Conservation (phyloP, 1,139 yeast genomes). For the Blastobotrys persicus region DNA sequence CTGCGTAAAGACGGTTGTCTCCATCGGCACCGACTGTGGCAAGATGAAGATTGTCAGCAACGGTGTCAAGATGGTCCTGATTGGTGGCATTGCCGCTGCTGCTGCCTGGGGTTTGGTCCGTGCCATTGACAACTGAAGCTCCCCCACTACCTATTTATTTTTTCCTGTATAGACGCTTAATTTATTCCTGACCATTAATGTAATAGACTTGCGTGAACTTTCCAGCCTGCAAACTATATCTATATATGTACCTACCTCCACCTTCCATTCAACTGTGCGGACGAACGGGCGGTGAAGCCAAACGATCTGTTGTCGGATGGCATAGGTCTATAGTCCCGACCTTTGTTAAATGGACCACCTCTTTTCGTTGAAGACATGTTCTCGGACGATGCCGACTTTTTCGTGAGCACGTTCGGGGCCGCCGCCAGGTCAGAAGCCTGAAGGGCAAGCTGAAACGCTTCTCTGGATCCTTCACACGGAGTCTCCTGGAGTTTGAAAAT, state of each 20-base stretch:
- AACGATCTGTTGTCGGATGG: no score
- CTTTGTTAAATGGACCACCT: no score
- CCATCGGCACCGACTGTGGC: slow-evolving; percentile 78
- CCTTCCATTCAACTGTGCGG: no score
- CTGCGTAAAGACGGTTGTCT: slow-evolving; percentile 73
- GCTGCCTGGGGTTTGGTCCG: slow-evolving; percentile 94
- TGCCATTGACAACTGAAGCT: slow-evolving; percentile 50
- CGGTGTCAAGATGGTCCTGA: slow-evolving; percentile 87
- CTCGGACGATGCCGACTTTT: no score
- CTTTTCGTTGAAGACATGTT: no score
- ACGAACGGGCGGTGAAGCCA: no score
- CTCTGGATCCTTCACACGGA: neutral
- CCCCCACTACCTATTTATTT: slow-evolving; percentile 3
- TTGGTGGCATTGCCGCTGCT: slow-evolving; percentile 95
- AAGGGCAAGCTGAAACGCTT: neutral
- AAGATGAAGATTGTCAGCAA: slow-evolving; percentile 60
- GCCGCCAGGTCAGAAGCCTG: neutral
- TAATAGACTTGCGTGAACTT: no score
- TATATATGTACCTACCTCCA: no score
- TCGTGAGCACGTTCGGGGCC: no score
- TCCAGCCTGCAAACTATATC: no score
- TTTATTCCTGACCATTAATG: neutral
- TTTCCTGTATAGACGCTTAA: neutral
- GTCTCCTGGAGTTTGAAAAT: neutral
- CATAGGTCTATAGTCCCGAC: no score